Evolutionary conservation across 352 stramenopile genomes (phyloP).

Genomic region (Achlya hypogyna): DNA sequence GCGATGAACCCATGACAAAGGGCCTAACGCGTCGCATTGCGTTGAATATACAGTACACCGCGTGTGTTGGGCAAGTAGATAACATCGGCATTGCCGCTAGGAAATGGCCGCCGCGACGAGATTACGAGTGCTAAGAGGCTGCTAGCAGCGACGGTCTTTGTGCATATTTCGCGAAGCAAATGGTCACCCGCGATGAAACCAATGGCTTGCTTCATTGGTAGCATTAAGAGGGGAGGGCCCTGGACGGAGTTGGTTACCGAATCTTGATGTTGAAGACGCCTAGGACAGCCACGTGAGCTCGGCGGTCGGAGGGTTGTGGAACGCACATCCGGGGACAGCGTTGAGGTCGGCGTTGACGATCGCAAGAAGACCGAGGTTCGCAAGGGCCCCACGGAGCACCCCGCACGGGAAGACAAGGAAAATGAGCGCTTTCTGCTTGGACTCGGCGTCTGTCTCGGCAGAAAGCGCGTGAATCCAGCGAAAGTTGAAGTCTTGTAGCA

Average conservation of each 20-base stretch:
- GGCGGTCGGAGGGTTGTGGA: background rate
- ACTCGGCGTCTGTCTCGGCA: conserved; percentile 61
- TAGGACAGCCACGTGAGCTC: too few species aligned
- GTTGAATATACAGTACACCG: too few species aligned
- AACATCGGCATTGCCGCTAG: too few species aligned
- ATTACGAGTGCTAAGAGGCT: too few species aligned
- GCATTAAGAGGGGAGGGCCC: too few species aligned
- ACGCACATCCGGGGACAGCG: conserved; percentile 87
- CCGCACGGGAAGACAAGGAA: conserved; percentile 94
- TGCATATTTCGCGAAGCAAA: too few species aligned
- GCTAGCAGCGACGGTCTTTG: too few species aligned
- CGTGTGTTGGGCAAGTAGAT: too few species aligned
- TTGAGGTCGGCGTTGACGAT: conserved; percentile 94
- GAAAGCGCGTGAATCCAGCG: conserved; percentile 86
- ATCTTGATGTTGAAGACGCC: conserved; percentile 90
- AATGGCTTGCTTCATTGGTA: too few species aligned
- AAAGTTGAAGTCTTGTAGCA: conserved; percentile 94
- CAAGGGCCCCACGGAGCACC: conserved; percentile 89
- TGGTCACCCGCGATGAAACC: too few species aligned
- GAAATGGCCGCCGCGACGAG: too few species aligned
- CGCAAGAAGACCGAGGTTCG: conserved; percentile 90
- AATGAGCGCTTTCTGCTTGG: conserved; percentile 86
- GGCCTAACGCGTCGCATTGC: too few species aligned
- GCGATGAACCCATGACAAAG: background rate
- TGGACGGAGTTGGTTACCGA: conserved; percentile 3